Conservation (phyloP, 192 early-diverging fungal genomes). For the Coemansia sp. region DNA sequence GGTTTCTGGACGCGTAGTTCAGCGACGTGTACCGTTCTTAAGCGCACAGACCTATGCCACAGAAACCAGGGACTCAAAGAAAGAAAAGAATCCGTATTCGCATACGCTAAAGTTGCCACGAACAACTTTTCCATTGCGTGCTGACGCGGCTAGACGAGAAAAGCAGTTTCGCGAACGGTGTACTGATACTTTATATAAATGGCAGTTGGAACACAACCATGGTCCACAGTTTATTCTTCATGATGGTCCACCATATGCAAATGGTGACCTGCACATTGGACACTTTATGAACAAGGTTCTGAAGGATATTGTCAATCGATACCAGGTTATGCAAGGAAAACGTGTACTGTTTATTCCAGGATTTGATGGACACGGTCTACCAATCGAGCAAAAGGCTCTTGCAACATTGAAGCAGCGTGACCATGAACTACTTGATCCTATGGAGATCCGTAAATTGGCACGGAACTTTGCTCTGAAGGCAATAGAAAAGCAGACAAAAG, state of each 20-base stretch:
- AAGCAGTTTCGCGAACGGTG: constrained; percentile 61
- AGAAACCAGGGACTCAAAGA: constrained; percentile 2
- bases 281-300: constrained; percentile 82
- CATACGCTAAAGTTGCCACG: constrained; percentile 71
- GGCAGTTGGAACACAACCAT: constrained; percentile 71
- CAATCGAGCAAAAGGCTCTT: constrained; percentile 78
- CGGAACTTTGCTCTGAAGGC: constrained; percentile 61
- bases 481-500: constrained; percentile 59
- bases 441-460: constrained; percentile 51
- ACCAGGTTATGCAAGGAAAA: constrained; percentile 67
- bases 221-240: constrained; percentile 74
- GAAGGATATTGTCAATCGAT: constrained; percentile 76
- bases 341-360: constrained; percentile 75
- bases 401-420: constrained; percentile 56
- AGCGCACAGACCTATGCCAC: background rate
- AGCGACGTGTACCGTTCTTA: background rate
- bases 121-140: constrained; percentile 66
- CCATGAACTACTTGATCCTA: constrained; percentile 30
- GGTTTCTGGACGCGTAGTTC: background rate
- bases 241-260: constrained; percentile 82
- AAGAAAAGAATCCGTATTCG: constrained; percentile 31
- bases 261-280: constrained; percentile 70
- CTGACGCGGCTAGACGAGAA: constrained; percentile 62
- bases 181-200: constrained; percentile 64
- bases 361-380: constrained; percentile 80